Base-by-base conservation (phyloP, 108 stramenopile species). In the Nitzschia inconspicua region DNA sequence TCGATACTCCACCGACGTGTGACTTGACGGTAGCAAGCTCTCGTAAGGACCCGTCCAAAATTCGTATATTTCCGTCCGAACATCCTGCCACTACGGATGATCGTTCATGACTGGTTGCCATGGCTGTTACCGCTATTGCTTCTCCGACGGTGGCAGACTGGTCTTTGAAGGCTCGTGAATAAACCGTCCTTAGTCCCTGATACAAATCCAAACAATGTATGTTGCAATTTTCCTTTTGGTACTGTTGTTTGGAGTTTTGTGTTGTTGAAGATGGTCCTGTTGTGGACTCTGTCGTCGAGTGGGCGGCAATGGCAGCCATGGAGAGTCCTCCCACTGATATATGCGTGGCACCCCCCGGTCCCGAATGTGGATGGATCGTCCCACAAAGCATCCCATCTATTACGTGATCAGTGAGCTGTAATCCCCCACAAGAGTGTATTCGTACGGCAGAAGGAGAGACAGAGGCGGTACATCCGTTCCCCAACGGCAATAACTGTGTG, bases 141-240 rank as follows among this genome's bases (percentile, higher is more conserved):
- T n/a, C n/a, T 35, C 78, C 73, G 30, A 78, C 46, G 29, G 79
- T 63, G n/a, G 16, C 19, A n/a, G 48, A 43, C 20, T 65, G 63
- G 44, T 53, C 47, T 9, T 62, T 49, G 44, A 91, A 57, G 6
- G 73, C 58, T 65, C 77, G 68, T 13, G 89, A 87, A 20, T 78
- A 75, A 13, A 91, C 82, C 11, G 78, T 67, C n/a, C 75, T 75
- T 44, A 87, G 70, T 41, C 82, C 84, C 19, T 77, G 71, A 57
- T 83, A 83, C 11, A 91, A 4, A 69, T 91, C 86, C 48, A 87
- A 49, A 54, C 84, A 87, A 63, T 78, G 82, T 3, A 91, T 58
- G 23, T 84, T 68, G n/a, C n/a, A n/a, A n/a, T n/a, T n/a, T n/a
- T n/a, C n/a, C n/a, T n/a, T n/a, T 11, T 73, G 68, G 23, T 52